phyloP scores from a whole-genome alignment of 2,329 filamentous ascomycete species.

The Biscogniauxia sp. region DNA sequence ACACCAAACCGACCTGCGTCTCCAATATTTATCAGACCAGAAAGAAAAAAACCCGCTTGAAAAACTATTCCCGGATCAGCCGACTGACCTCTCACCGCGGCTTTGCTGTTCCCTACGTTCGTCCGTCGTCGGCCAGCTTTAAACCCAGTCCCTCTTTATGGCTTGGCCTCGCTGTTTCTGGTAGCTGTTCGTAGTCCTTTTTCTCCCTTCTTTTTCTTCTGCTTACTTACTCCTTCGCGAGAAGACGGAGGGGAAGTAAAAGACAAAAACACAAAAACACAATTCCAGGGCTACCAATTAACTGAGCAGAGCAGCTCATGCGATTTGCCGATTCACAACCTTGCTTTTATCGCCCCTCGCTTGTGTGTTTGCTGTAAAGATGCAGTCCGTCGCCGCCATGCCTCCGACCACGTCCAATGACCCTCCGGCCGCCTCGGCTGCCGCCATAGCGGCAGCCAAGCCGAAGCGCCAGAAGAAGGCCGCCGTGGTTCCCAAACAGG shows the following conservation, averaged over 20 bases:
- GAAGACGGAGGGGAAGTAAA: too few relatives aligned
- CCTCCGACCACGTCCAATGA: slow-evolving; percentile 18
- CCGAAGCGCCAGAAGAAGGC: slow-evolving; percentile 36
- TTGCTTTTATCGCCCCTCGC: slow-evolving; percentile 12
- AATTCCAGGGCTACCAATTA: neutral
- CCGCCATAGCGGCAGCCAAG: slow-evolving; percentile 21
- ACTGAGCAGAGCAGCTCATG: neutral
- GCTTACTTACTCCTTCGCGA: slow-evolving; percentile 5
- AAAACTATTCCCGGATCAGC: slow-evolving; percentile 26
- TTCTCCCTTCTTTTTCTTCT: slow-evolving; percentile 4
- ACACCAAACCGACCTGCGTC: slow-evolving; percentile 2
- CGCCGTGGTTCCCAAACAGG: slow-evolving; percentile 38
- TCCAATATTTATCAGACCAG: slow-evolving; percentile 14
- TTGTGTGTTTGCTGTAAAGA: slow-evolving; percentile 23
- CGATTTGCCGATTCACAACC: slow-evolving; percentile 11
- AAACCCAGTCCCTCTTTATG: slow-evolving; percentile 22
- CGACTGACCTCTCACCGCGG: slow-evolving; percentile 6
- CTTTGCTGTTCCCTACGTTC: slow-evolving; percentile 5
- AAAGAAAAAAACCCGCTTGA: slow-evolving; percentile 19
- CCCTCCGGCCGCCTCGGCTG: slow-evolving; percentile 22
- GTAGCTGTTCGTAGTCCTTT: slow-evolving; percentile 11
- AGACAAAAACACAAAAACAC: neutral
- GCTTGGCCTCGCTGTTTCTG: slow-evolving; percentile 19
- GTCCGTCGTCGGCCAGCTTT: slow-evolving; percentile 2
- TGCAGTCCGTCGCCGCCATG: slow-evolving; percentile 25